Evolutionary conservation across 139 green algal species (phyloP).

Genomic region (Chlorella sorokiniana): DNA sequence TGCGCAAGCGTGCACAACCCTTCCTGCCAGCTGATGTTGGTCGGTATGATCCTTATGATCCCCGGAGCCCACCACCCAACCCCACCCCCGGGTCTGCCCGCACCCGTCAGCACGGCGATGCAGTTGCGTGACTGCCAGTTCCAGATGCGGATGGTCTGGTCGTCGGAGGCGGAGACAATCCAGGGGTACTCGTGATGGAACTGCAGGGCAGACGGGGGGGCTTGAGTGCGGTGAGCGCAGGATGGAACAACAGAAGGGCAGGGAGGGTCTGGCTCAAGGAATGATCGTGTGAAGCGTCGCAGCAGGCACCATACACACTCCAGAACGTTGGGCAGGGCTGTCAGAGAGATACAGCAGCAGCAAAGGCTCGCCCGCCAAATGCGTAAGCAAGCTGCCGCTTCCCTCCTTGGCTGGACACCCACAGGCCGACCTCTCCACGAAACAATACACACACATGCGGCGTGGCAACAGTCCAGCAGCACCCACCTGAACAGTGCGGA

Average conservation of each 20-base stretch:
- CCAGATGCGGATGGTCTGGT: constrained; percentile 99
- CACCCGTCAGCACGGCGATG: constrained; percentile 93
- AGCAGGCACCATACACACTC: too few relatives aligned
- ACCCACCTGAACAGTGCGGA: constrained; percentile 92
- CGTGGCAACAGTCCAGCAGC: neutral
- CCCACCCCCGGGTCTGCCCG: neutral
- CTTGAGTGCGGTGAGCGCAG: neutral
- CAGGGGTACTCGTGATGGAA: constrained; percentile 97
- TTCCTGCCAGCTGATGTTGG: too few relatives aligned
- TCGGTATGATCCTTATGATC: too few relatives aligned
- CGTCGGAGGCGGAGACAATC: constrained; percentile 96
- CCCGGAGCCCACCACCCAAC: neutral
- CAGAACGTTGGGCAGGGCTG: neutral
- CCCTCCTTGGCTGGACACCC: too few relatives aligned
- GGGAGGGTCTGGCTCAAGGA: too few relatives aligned
- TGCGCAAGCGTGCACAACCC: too few relatives aligned
- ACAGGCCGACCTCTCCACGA: neutral
- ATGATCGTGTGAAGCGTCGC: too few relatives aligned
- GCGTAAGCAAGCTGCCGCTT: too few relatives aligned
- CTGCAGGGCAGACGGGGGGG: constrained; percentile 11
- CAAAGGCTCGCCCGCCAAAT: too few relatives aligned
- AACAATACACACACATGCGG: neutral
- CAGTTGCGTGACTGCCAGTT: constrained; percentile 98
- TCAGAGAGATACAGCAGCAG: neutral
- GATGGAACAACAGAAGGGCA: neutral